Conservation (phyloP, 306 rosid genomes). For the Dalbergia oliveri region DNA sequence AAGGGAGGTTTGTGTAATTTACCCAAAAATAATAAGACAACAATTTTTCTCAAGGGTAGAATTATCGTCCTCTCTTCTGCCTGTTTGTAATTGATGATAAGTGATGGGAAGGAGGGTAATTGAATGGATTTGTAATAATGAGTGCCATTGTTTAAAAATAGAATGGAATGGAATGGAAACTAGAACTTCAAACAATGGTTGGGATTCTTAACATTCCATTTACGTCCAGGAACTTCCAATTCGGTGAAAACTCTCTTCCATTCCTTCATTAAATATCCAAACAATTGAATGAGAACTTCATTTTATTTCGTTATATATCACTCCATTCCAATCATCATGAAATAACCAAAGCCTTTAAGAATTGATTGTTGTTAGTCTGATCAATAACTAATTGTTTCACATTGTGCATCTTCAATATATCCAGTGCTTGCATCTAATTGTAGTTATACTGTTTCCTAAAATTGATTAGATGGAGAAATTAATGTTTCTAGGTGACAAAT, state of each 20-base stretch:
- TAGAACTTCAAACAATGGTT: not conserved
- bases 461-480: not conserved
- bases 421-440: slow-evolving; percentile 36
- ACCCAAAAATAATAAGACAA: not conserved
- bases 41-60: slow-evolving; percentile 3
- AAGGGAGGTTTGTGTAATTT: not conserved
- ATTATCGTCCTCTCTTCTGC: not conserved
- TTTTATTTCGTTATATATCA: not conserved
- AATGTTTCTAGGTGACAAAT: slow-evolving; percentile 23
- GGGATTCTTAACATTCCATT: not conserved
- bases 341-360: slow-evolving; percentile 2
- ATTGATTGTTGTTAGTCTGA: slow-evolving; percentile 8
- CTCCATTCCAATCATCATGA: not conserved
- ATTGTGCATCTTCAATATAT: slow-evolving; percentile 30
- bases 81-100: not conserved
- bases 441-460: not conserved
- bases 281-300: not conserved
- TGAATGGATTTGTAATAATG: not conserved
- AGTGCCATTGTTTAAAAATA: not conserved
- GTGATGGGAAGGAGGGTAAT: not conserved
- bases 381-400: slow-evolving; percentile 18
- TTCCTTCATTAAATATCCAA: not conserved
- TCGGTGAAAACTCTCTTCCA: not conserved
- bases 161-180: not conserved
- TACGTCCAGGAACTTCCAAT: not conserved